These are phyloP conservation scores for Talaromyces sp. DNA, from an alignment of 2,329 filamentous ascomycete species.

Conservation along the genomic window DNA sequence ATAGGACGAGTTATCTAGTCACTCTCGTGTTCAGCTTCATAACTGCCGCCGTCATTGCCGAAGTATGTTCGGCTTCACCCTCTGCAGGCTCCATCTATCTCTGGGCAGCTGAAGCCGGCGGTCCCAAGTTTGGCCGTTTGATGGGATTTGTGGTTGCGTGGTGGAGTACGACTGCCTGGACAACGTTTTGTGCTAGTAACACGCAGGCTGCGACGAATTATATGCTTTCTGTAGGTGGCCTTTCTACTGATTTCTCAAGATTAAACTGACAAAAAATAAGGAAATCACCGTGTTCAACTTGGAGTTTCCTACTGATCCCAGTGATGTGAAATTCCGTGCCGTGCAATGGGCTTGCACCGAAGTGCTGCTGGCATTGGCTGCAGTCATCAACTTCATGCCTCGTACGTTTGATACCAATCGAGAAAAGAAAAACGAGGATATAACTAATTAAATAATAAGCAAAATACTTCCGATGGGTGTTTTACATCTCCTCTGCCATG, in stretches of 20 bases:
- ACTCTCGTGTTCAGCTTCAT: slow-evolving; percentile 58
- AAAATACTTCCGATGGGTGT: slow-evolving; percentile 46
- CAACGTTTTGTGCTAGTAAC: slow-evolving; percentile 54
- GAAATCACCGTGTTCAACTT: slow-evolving; percentile 56
- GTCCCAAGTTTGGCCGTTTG: slow-evolving; percentile 50
- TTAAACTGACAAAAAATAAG: slow-evolving; percentile 25
- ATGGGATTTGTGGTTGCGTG: slow-evolving; percentile 59
- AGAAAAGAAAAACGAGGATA: neutral
- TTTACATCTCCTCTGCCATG: slow-evolving; percentile 46
- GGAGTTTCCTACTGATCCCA: slow-evolving; percentile 50
- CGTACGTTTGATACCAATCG: slow-evolving; percentile 41
- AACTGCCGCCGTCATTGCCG: slow-evolving; percentile 56
- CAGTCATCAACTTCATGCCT: slow-evolving; percentile 47
- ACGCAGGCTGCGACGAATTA: slow-evolving; percentile 50
- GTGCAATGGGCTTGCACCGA: slow-evolving; percentile 58
- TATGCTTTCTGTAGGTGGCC: slow-evolving; percentile 46
- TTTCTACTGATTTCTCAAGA: slow-evolving; percentile 16
- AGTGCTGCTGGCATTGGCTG: slow-evolving; percentile 47
- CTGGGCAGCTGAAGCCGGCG: slow-evolving; percentile 57
- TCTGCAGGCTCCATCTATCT: slow-evolving; percentile 57
- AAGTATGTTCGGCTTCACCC: slow-evolving; percentile 56
- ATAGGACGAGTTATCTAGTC: slow-evolving; percentile 55
- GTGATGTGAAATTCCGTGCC: slow-evolving; percentile 53
- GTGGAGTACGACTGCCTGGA: slow-evolving; percentile 61
- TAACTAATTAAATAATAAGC: slow-evolving; percentile 27